Base-by-base conservation (phyloP, 2,329 filamentous ascomycete species). In the Hypoxylon sp. region DNA sequence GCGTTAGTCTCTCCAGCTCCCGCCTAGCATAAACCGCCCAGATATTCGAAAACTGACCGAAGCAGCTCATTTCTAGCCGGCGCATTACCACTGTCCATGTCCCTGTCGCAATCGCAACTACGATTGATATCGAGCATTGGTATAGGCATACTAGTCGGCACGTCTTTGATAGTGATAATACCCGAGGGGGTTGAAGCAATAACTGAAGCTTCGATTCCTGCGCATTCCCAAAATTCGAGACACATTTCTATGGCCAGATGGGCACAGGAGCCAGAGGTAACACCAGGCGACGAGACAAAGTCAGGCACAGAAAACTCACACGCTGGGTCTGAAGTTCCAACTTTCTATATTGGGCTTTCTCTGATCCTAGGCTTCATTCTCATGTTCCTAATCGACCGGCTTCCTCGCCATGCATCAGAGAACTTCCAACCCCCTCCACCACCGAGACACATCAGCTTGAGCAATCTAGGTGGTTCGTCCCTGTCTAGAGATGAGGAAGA, bases 111-210 rank as follows among this genome's bases (percentile, higher is more conserved):
- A 65, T 92, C 93, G 45, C 93, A 97, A 78, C 83, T 98, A 61
- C 91, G 95, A 75, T 83, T 97, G 52, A 92, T 98, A 76, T 96
- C 95, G 21, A 94, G 94, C 61, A 88, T 98, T 77, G 96, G 96
- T 56, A 93, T 97, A 78, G 96, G 96, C 46, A 91, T 99, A 54
- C 84, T 99, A 7, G 94, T 99, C 14, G 96, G 96, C 34, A 98
- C 96, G 27, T 95, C 95, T 1, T 86, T 99, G 70, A 95, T 98
- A 70, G 94, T 99, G 30, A 98, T 99, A 75, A 97, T 99, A 74
- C 96, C 96, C 0, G 96, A 99, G 79, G 96, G 96, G 37, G 90
- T 98, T 64, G 94, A 97, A 77, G 95, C 96, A 2, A 86, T 97
- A 61, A 93, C 96, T 72, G 89, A 85, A 12, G 81, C 85, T 2